Evolutionary conservation across 140 eudicot species (phyloP).

Genomic region (Cichorium intybus): DNA sequence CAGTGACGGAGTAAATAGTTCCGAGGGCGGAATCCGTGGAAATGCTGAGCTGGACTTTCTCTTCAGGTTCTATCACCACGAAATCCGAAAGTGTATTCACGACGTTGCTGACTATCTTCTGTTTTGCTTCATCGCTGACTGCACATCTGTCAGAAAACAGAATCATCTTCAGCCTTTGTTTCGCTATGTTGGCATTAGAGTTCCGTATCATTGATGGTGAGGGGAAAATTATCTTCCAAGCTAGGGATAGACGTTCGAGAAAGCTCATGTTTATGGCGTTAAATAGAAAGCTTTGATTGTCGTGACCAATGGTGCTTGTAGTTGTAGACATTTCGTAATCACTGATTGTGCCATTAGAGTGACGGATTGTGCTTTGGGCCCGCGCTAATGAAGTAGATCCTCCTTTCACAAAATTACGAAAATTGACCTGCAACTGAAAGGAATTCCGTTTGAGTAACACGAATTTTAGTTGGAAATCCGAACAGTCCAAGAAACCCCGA

Average conservation of each 20-base stretch:
- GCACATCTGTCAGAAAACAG: slow-evolving; percentile 77
- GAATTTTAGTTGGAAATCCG: neutral
- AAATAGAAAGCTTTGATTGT: slow-evolving; percentile 56
- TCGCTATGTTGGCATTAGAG: slow-evolving; percentile 77
- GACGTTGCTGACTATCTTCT: slow-evolving; percentile 63
- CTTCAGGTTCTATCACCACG: slow-evolving; percentile 83
- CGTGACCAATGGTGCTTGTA: slow-evolving; percentile 41
- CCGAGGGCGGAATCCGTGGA: slow-evolving; percentile 66
- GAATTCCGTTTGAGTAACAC: neutral
- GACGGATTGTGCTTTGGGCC: slow-evolving; percentile 31
- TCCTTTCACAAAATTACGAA: slow-evolving; percentile 18
- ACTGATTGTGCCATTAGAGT: slow-evolving; percentile 29
- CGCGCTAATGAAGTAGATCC: slow-evolving; percentile 15
- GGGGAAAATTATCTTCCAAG: slow-evolving; percentile 86
- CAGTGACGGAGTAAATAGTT: slow-evolving; percentile 76
- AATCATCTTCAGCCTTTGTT: slow-evolving; percentile 83
- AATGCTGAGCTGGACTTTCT: slow-evolving; percentile 73
- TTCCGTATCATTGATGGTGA: slow-evolving; percentile 41
- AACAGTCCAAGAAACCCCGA: neutral
- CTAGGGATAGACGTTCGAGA: slow-evolving; percentile 64
- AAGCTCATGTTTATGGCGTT: slow-evolving; percentile 67
- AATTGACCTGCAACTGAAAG: slow-evolving; percentile 44
- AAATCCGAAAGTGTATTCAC: slow-evolving; percentile 64
- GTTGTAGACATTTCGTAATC: slow-evolving; percentile 33
- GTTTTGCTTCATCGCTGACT: slow-evolving; percentile 80